A percentile compares a stretch with the other conserved stretches of the same genome.
Evolutionary conservation across 108 stramenopile species (phyloP).

Genomic region (Parmales sp.): DNA sequence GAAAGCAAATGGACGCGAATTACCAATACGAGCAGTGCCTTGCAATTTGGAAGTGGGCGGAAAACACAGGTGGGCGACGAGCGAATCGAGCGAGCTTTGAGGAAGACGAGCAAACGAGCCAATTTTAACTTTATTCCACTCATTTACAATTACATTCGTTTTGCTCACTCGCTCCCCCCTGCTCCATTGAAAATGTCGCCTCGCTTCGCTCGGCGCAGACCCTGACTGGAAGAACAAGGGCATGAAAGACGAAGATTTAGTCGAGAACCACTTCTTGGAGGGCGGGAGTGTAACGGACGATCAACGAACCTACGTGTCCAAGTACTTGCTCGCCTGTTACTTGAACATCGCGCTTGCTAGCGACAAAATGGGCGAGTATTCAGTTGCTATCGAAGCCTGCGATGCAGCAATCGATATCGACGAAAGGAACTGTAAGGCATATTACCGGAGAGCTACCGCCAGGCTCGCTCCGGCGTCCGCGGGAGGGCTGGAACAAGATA

Average conservation of each 20-base stretch:
- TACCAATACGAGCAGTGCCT: constrained; percentile 28
- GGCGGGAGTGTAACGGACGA: constrained; percentile 15
- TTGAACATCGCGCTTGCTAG: constrained; percentile 29
- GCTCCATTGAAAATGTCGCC: no score
- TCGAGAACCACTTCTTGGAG: constrained; percentile 14
- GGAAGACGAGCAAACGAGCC: background rate
- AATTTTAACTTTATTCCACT: background rate
- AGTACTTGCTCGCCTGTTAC: constrained; percentile 24
- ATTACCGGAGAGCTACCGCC: constrained; percentile 24
- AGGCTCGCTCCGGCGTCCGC: constrained; percentile 25
- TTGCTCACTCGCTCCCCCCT: no score
- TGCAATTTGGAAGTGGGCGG: constrained; percentile 25
- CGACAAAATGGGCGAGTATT: constrained; percentile 17
- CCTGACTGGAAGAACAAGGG: constrained; percentile 19
- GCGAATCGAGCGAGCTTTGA: no score
- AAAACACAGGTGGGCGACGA: constrained; percentile 25
- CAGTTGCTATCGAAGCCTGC: constrained; percentile 25
- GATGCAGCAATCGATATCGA: constrained; percentile 28
- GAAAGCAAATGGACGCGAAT: constrained; percentile 21
- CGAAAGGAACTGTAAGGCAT: constrained; percentile 23
- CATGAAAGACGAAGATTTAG: constrained; percentile 32
- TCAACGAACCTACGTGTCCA: background rate
- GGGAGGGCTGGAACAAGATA: constrained; percentile 24
- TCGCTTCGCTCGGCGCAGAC: no score
- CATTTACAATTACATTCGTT: no score